phyloP scores from a whole-genome alignment of 805 yeast genomes.

The Schizosaccharomyces pombe region ASM294v3 CU329670.1:847501-848000 shows the following conservation, averaged over 20 bases:
- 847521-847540: constrained; percentile 75
- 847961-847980: constrained; percentile 40
- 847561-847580: constrained; percentile 97
- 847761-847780: constrained; percentile 88
- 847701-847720: constrained; percentile 63
- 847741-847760: constrained; percentile 80
- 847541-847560: constrained; percentile 94
- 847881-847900: constrained; percentile 69
- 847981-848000: constrained; percentile 43
- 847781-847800: constrained; percentile 81
- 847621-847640: constrained; percentile 79
- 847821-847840: constrained; percentile 21
- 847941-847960: constrained; percentile 51
- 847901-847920: constrained; percentile 45
- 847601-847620: constrained; percentile 97
- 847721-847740: constrained; percentile 58
- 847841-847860: constrained; percentile 6
- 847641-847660: constrained; percentile 50
- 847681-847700: constrained; percentile 23
- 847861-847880: constrained; percentile 54
- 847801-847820: constrained; percentile 67
- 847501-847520: constrained; percentile 73
- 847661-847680: constrained; percentile 35
- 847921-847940: constrained; percentile 84
- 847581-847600: constrained; percentile 95